A percentile compares a stretch with the other conserved stretches of the same genome.
Evolutionary conservation across 768 basidiomycete genomes (phyloP).

Genomic region (Lentinula raphanica): DNA sequence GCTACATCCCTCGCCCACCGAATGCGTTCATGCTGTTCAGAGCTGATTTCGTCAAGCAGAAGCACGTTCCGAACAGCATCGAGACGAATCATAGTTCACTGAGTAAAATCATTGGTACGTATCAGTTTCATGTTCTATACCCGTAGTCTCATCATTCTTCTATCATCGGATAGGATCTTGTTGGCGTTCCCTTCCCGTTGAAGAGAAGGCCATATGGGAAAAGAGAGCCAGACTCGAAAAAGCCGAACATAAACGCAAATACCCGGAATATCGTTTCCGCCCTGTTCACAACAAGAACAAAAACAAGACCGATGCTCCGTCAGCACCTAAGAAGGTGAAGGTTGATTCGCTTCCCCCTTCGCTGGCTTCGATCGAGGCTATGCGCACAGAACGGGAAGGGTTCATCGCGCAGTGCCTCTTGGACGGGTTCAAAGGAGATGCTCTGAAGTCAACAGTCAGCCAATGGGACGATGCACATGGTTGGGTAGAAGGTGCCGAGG

Average conservation of each 20-base stretch:
- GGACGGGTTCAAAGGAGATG: constrained; percentile 10
- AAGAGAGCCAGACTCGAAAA: constrained; percentile 67
- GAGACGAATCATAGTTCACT: constrained; percentile 74
- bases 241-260: constrained; percentile 61
- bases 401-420: background rate
- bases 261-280: constrained; percentile 61
- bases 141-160: background rate
- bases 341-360: constrained; percentile 5
- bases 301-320: constrained; percentile 21
- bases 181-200: constrained; percentile 66
- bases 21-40: constrained; percentile 88
- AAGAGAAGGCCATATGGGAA: constrained; percentile 73
- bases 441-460: background rate
- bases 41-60: constrained; percentile 73
- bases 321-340: constrained; percentile 1
- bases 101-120: constrained; percentile 65
- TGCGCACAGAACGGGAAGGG: constrained; percentile 2
- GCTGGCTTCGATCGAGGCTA: constrained; percentile 4
- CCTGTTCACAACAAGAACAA: constrained; percentile 48
- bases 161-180: constrained; percentile 54
- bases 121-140: constrained; percentile 19
- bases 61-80: constrained; percentile 73
- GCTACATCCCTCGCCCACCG: constrained; percentile 75
- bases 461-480: constrained; percentile 1
- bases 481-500: constrained; percentile 1